Percentiles rank a stretch among this genome's conserved stretches.
These are phyloP conservation scores for Pycnococcus provasolii DNA, from an alignment of 139 green algal species.

Conservation along the genomic window DNA sequence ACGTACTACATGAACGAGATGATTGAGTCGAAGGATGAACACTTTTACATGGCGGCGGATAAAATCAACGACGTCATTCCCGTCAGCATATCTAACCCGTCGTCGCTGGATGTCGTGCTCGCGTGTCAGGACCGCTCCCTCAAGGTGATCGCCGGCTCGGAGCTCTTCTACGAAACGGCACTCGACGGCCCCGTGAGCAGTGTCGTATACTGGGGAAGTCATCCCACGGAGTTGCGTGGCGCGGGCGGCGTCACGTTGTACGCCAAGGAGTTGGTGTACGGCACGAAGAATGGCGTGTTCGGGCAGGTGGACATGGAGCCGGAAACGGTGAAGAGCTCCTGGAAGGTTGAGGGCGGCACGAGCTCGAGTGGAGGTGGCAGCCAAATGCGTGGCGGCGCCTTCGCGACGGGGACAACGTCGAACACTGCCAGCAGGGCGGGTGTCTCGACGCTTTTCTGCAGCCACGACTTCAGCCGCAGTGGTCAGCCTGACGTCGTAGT, in stretches of 20 bases:
- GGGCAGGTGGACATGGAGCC: slow-evolving; percentile 53
- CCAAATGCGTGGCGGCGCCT: no score
- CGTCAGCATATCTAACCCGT: slow-evolving; percentile 11
- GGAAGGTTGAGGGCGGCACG: slow-evolving; percentile 23
- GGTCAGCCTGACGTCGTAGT: slow-evolving; percentile 51
- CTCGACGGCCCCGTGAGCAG: slow-evolving; percentile 37
- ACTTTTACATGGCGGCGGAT: slow-evolving; percentile 34
- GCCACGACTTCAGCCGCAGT: slow-evolving; percentile 57
- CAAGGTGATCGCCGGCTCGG: slow-evolving; percentile 18
- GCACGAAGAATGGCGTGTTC: slow-evolving; percentile 46
- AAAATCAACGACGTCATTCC: slow-evolving; percentile 41
- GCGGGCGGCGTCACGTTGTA: not conserved
- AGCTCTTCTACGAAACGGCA: slow-evolving; percentile 37
- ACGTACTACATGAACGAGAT: slow-evolving; percentile 32
- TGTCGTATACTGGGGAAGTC: no score
- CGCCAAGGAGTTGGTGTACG: slow-evolving; percentile 54
- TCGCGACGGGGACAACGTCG: no score
- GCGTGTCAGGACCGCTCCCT: slow-evolving; percentile 50
- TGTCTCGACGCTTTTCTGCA: slow-evolving; percentile 42
- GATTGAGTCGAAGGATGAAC: slow-evolving; percentile 23
- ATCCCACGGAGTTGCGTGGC: not conserved
- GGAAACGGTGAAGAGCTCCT: slow-evolving; percentile 39
- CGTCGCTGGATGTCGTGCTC: slow-evolving; percentile 36
- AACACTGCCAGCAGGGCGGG: not conserved
- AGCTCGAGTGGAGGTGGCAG: no score